Evolutionary conservation across 2,329 filamentous ascomycete species (phyloP), one percentile per base, ranked within the genome.

Genomic region (Penicillium sp.): DNA sequence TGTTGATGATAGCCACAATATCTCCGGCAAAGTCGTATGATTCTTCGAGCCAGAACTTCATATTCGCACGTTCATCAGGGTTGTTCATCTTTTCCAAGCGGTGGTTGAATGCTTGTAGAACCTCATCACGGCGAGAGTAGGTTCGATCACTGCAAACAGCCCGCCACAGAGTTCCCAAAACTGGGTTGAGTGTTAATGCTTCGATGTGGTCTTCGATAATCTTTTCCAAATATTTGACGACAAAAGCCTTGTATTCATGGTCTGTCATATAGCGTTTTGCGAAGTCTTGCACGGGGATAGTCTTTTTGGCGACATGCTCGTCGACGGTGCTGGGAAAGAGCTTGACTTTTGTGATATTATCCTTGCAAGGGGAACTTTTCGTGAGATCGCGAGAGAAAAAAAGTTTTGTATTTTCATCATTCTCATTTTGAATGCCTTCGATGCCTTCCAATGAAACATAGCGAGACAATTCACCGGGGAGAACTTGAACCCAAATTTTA

Each of bases 121-220:
- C 69, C 2, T 61, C 67, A 40, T 79, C 72, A 3, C 79, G 75
- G 2, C 66, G 68, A 1, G 72, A 63, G 55, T 78, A 77, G 1
- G 60, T 56, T 3, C 77, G 71, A 60, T 83, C 79, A 43, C 73
- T 79, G 65, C 79, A 82, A 4, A 82, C 72, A 0, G 76, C 70
- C 6, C 79, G 71, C 79, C 80, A 83, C 2, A 83, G 71, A 6
- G 68, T 71, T 4, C 79, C 79, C 47, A 83, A 83, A 0, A 83
- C 72, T 0, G 80, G 78, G 52, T 82, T 82, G 8, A 81, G 62
- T 0, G 80, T 68, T 27, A 83, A 74, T 1, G 74, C 71, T 1
- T 69, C 60, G 1, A 81, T 74, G 48, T 82, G 76, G 6, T 71
- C 61, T 5, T 71, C 59, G 27, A 83, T 80, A 36, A 82, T 78